Conservation (phyloP, 2,329 filamentous ascomycete species). For the Nothophaeocryptopus gaeumannii region DNA sequence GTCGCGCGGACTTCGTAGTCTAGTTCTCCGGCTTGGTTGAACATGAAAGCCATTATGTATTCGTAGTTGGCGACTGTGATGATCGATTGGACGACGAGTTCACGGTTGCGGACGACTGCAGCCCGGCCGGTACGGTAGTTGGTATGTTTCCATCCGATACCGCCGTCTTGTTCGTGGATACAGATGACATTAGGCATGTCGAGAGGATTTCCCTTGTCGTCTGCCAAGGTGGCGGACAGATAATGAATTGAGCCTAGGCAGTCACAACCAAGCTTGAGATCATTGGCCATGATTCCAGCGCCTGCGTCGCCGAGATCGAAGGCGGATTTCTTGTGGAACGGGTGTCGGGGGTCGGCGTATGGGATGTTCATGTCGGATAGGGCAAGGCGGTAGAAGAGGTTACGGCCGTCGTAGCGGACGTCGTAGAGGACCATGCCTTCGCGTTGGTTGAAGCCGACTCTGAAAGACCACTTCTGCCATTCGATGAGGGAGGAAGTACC, state of each 20-base stretch:
- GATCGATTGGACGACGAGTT: constrained; percentile 65
- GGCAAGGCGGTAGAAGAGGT: constrained; percentile 64
- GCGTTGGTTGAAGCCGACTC: constrained; percentile 60
- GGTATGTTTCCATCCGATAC: constrained; percentile 68
- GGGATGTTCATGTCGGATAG: constrained; percentile 66
- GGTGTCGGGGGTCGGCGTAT: constrained; percentile 62
- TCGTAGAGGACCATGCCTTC: constrained; percentile 68
- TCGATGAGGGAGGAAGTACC: constrained; percentile 51
- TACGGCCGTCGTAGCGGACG: constrained; percentile 52
- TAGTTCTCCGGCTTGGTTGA: constrained; percentile 67
- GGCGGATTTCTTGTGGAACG: constrained; percentile 67
- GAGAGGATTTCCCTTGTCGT: constrained; percentile 42
- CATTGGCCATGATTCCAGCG: constrained; percentile 66
- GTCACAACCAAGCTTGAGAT: constrained; percentile 67
- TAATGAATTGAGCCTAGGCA: constrained; percentile 70
- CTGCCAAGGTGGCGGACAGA: constrained; percentile 53
- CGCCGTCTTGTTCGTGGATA: constrained; percentile 68
- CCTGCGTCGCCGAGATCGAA: constrained; percentile 68
- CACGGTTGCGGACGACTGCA: constrained; percentile 59
- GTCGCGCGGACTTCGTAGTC: constrained; percentile 68
- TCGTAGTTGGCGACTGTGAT: constrained; percentile 69
- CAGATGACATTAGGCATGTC: constrained; percentile 66
- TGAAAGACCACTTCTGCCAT: constrained; percentile 65
- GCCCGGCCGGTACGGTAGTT: constrained; percentile 63
- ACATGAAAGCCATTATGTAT: constrained; percentile 63